These are phyloP conservation scores for Aspergillus pseudoterreus DNA, from an alignment of 2,329 filamentous ascomycete genomes.

Conservation along the genomic window DNA sequence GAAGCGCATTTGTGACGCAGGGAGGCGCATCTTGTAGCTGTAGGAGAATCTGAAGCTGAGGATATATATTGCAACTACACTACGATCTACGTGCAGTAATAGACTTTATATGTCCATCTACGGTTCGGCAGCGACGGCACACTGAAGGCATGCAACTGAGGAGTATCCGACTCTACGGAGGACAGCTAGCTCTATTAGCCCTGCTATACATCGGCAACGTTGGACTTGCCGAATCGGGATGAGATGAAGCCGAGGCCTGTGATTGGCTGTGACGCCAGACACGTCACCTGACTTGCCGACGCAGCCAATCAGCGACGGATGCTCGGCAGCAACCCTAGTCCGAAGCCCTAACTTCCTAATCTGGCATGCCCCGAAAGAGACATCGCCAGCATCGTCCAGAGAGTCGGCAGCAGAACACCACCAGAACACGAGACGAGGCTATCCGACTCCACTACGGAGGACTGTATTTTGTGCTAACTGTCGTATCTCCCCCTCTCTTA, in stretches of 20 bases:
- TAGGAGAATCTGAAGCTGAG: not conserved
- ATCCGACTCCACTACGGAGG: not conserved
- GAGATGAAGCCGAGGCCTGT: not conserved
- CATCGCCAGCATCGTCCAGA: not conserved
- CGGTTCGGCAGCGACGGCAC: too few species aligned
- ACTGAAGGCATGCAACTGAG: too few species aligned
- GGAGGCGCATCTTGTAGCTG: constrained; percentile 19
- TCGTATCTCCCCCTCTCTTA: not conserved
- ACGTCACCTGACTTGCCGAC: constrained; percentile 16
- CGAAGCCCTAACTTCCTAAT: too few species aligned
- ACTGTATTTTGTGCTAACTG: too few species aligned
- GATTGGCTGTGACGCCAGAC: not conserved
- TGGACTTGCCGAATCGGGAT: constrained; percentile 2
- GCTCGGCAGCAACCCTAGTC: constrained; percentile 10
- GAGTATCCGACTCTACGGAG: too few species aligned
- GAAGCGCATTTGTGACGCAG: constrained; percentile 20
- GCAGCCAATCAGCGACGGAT: constrained; percentile 19
- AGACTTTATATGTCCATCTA: too few species aligned
- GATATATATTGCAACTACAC: not conserved
- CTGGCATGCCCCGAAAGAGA: too few species aligned
- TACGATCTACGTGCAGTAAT: not conserved
- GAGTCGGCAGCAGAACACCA: too few species aligned
- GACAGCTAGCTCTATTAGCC: too few species aligned
- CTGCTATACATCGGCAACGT: not conserved
- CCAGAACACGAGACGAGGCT: not conserved